Evolutionary conservation across 1,139 yeast species (phyloP).

Genomic region (Entelexis paramagnoliae): DNA sequence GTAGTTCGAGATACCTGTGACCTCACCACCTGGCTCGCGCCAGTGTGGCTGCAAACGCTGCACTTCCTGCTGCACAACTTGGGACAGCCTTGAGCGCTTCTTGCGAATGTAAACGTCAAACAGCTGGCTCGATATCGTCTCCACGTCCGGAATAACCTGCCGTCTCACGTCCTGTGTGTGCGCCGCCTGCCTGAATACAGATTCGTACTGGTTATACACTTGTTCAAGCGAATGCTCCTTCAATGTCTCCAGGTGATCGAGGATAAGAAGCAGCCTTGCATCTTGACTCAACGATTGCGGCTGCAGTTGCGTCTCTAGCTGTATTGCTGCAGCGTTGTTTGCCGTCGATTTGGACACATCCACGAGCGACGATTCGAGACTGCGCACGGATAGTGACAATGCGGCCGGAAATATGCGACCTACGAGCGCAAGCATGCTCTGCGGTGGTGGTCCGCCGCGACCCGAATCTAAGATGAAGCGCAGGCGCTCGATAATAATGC

Average conservation of each 20-base stretch:
- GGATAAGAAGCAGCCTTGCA: constrained; percentile 35
- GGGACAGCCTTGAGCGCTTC: constrained; percentile 41
- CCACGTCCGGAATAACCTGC: constrained; percentile 28
- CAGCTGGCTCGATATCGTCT: constrained; percentile 43
- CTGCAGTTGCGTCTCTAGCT: constrained; percentile 10
- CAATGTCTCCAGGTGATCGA: constrained; percentile 45
- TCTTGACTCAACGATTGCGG: constrained; percentile 31
- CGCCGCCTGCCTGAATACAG: constrained; percentile 37
- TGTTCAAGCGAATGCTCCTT: constrained; percentile 39
- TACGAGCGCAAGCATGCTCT: constrained; percentile 3
- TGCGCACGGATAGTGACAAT: constrained; percentile 16
- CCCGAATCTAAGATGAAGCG: constrained; percentile 15
- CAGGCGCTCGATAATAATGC: constrained; percentile 18
- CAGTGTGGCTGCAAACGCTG: constrained; percentile 37
- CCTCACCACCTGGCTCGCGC: constrained; percentile 29
- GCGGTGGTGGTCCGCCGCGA: constrained; percentile 16
- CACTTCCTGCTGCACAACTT: constrained; percentile 42
- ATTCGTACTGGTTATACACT: constrained; percentile 41
- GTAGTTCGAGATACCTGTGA: constrained; percentile 33
- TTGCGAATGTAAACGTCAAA: constrained; percentile 44
- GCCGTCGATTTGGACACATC: constrained; percentile 7
- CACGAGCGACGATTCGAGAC: constrained; percentile 17
- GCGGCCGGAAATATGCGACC: constrained; percentile 18
- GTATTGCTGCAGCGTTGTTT: constrained; percentile 7
- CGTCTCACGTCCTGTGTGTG: constrained; percentile 25